Evolutionary conservation across 768 basidiomycete species (phyloP).

Genomic region (Russula lepida): DNA sequence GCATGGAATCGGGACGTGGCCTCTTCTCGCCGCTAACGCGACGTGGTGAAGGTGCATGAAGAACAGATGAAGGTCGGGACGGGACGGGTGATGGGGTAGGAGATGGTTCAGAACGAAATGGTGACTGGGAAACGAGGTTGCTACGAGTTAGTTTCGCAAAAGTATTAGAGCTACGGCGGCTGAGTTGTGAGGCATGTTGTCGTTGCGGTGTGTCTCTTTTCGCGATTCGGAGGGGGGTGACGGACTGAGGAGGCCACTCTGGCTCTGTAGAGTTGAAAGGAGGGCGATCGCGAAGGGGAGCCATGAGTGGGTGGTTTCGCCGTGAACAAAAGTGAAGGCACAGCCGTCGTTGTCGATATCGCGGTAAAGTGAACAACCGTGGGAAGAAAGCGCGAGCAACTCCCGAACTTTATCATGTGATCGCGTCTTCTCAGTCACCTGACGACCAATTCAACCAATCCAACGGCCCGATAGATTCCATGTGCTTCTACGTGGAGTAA

Average conservation of each 20-base stretch:
- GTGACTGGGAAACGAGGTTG: slow-evolving; percentile 79
- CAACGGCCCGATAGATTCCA: not conserved
- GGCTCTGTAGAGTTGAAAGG: slow-evolving; percentile 55
- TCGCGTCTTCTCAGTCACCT: slow-evolving; percentile 14
- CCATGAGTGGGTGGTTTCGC: slow-evolving; percentile 25
- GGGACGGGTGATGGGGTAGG: slow-evolving; percentile 30
- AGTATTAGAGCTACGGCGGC: slow-evolving; percentile 67
- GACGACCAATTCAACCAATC: not conserved
- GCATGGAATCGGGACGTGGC: slow-evolving; percentile 62
- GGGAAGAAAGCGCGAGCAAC: slow-evolving; percentile 7
- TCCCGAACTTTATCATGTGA: slow-evolving; percentile 21
- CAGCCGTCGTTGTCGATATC: slow-evolving; percentile 3
- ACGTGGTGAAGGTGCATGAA: slow-evolving; percentile 34
- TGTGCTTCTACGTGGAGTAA: not conserved
- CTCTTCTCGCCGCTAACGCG: slow-evolving; percentile 74
- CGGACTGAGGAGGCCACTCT: slow-evolving; percentile 55
- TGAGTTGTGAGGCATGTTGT: slow-evolving; percentile 39
- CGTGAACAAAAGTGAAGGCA: not conserved
- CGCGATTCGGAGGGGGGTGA: slow-evolving; percentile 61
- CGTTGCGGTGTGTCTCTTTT: slow-evolving; percentile 49
- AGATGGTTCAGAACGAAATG: slow-evolving; percentile 64
- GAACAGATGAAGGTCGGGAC: slow-evolving; percentile 26
- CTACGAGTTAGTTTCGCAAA: slow-evolving; percentile 71
- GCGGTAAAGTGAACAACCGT: slow-evolving; percentile 17
- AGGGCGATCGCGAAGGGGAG: slow-evolving; percentile 51